Evolutionary conservation across 2,329 filamentous ascomycete species (phyloP), one percentile per base, ranked within the genome.

Genomic region (Curvularia hawaiiensis): DNA sequence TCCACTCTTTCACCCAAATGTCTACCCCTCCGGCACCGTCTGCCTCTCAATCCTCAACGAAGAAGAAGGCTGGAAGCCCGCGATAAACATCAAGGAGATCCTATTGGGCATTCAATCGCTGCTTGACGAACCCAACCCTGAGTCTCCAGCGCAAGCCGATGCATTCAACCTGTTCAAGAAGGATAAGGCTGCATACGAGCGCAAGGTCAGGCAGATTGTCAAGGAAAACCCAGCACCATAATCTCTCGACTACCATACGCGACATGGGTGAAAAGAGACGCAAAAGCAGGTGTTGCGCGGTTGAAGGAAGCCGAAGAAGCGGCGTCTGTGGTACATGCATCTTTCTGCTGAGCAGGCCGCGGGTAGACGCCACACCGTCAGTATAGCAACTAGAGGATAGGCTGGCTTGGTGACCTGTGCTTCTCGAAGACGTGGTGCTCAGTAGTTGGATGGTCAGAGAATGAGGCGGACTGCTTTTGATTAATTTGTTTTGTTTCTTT

Each of bases 31-130:
- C 0, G 96, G 95, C 66, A 99, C 95, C 47, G 95, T 99, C 61
- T 99, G 95, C 75, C 85, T 99, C 22, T 97, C 92, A 28, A 99
- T 99, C 66, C 80, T 99, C 65, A 99, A 98, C 79, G 96, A 99
- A 77, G 95, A 99, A 70, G 95, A 99, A 76, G 93, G 91, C 7
- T 99, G 96, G 95, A 96, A 96, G 78, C 96, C 95, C 1, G 94
- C 95, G 7, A 99, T 99, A 72, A 99, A 95, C 0, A 92, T 99
- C 76, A 98, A 97, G 80, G 92, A 98, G 79, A 98, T 99, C 63
- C 85, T 98, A 6, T 84, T 98, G 1, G 95, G 95, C 48, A 96
- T 99, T 56, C 95, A 99, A 78, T 94, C 96, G 69, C 85, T 99
- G 1, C 87, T 99, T 40, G 90, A 99, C 76, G 94, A 97, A 70